These are phyloP conservation scores for Tulasnella sp. DNA, from an alignment of 768 basidiomycete species.

Conservation along the genomic window DNA sequence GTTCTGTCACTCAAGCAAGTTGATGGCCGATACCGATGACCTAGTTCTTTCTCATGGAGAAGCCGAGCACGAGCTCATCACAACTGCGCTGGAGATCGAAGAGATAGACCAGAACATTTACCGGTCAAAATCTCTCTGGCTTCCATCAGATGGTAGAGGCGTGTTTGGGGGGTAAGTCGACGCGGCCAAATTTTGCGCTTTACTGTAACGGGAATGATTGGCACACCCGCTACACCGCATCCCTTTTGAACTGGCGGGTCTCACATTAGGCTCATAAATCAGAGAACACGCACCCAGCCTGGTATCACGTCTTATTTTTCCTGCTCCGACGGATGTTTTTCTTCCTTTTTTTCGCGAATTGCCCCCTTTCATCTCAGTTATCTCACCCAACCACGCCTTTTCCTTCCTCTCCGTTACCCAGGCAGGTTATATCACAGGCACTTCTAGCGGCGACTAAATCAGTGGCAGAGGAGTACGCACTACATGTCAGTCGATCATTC, in stretches of 20 bases:
- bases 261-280: background rate
- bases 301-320: background rate
- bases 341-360: background rate
- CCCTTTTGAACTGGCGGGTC: background rate
- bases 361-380: slow-evolving; percentile 9
- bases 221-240: background rate
- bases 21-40: slow-evolving; percentile 8
- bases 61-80: slow-evolving; percentile 39
- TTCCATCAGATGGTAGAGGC: slow-evolving; percentile 51
- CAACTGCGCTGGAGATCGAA: slow-evolving; percentile 67
- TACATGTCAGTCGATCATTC: slow-evolving; percentile 48
- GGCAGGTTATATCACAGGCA: slow-evolving; percentile 78
- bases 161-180: slow-evolving; percentile 51
- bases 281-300: background rate
- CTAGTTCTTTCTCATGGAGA: slow-evolving; percentile 1
- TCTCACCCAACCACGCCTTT: background rate
- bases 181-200: background rate
- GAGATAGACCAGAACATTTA: slow-evolving; percentile 56
- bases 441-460: slow-evolving; percentile 69
- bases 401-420: background rate
- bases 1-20: slow-evolving; percentile 22
- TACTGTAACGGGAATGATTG: slow-evolving; percentile 6
- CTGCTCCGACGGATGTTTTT: background rate
- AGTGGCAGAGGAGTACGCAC: slow-evolving; percentile 48
- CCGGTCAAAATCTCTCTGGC: slow-evolving; percentile 59